Evolutionary conservation across 2,329 filamentous ascomycete species (phyloP).

Genomic region (Xylaria sp.): DNA sequence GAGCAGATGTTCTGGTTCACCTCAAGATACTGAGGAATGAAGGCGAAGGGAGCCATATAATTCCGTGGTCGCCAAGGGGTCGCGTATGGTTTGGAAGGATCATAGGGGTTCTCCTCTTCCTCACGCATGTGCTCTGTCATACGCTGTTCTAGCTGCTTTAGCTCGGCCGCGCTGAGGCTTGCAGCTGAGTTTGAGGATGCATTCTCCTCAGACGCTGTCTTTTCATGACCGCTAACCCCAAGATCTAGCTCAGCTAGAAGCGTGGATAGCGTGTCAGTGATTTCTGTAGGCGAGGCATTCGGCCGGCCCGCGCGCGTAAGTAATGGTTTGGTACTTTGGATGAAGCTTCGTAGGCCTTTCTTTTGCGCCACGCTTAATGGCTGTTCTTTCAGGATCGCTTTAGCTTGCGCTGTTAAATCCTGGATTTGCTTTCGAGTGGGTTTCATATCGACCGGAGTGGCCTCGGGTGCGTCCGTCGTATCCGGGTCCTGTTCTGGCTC

Average conservation of each 20-base stretch:
- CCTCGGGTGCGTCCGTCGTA: constrained; percentile 50
- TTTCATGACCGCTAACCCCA: constrained; percentile 36
- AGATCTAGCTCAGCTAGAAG: constrained; percentile 62
- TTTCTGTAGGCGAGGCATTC: constrained; percentile 52
- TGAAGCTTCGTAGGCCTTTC: constrained; percentile 78
- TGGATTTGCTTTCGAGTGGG: constrained; percentile 57
- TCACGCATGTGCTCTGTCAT: constrained; percentile 70
- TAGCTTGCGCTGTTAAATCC: constrained; percentile 66
- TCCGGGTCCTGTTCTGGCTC: constrained; percentile 53
- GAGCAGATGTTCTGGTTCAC: constrained; percentile 98
- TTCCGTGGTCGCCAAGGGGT: constrained; percentile 90
- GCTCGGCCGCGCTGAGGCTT: constrained; percentile 64
- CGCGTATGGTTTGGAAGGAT: constrained; percentile 82
- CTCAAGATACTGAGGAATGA: constrained; percentile 94
- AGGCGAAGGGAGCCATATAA: constrained; percentile 92
- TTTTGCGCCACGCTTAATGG: constrained; percentile 77
- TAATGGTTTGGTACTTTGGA: constrained; percentile 71
- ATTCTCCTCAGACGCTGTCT: constrained; percentile 43
- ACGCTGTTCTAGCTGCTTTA: constrained; percentile 64
- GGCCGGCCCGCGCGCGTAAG: constrained; percentile 63
- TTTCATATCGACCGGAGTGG: constrained; percentile 45
- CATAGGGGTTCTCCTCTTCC: constrained; percentile 79
- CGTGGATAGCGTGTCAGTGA: constrained; percentile 66
- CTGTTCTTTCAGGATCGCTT: constrained; percentile 67
- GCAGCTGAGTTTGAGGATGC: constrained; percentile 46